Evolutionary conservation across 2,329 filamentous ascomycete genomes (phyloP).

Genomic region (Arthrobotrys sphaeroides): DNA sequence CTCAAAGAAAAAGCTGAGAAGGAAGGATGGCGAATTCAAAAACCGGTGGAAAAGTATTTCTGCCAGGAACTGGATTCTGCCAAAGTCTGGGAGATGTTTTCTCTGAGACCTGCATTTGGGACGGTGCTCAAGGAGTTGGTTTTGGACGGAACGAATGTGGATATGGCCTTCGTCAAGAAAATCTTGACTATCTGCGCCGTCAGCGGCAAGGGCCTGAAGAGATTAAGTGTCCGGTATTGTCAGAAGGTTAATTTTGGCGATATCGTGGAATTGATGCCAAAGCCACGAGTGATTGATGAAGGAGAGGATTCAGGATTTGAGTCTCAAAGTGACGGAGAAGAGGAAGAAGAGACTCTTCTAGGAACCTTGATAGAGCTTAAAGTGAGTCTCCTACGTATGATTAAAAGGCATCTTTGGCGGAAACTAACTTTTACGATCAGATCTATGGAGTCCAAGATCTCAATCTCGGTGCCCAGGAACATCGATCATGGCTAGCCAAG

Average conservation of each 20-base stretch:
- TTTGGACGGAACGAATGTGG: constrained; percentile 38
- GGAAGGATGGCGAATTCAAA: constrained; percentile 15
- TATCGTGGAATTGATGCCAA: constrained; percentile 31
- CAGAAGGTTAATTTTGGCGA: constrained; percentile 19
- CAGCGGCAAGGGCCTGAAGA: constrained; percentile 39
- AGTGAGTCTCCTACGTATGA: constrained; percentile 7
- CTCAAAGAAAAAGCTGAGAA: constrained; percentile 14
- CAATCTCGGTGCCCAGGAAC: constrained; percentile 19
- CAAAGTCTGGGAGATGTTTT: constrained; percentile 47
- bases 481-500: constrained; percentile 19
- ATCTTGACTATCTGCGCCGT: constrained; percentile 36
- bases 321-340: constrained; percentile 36
- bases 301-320: constrained; percentile 44
- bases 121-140: constrained; percentile 40
- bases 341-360: constrained; percentile 36
- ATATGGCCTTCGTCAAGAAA: constrained; percentile 42
- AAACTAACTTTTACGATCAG: constrained; percentile 1
- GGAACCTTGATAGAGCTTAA: constrained; percentile 20
- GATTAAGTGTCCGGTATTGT: constrained; percentile 43
- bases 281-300: constrained; percentile 6
- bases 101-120: constrained; percentile 31
- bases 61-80: constrained; percentile 27
- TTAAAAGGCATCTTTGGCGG: not conserved
- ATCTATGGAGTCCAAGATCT: constrained; percentile 46
- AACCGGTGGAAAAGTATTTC: constrained; percentile 38